Base-by-base conservation (phyloP, 306 rosid species). In the Chamaecrista fasciculata region DNA sequence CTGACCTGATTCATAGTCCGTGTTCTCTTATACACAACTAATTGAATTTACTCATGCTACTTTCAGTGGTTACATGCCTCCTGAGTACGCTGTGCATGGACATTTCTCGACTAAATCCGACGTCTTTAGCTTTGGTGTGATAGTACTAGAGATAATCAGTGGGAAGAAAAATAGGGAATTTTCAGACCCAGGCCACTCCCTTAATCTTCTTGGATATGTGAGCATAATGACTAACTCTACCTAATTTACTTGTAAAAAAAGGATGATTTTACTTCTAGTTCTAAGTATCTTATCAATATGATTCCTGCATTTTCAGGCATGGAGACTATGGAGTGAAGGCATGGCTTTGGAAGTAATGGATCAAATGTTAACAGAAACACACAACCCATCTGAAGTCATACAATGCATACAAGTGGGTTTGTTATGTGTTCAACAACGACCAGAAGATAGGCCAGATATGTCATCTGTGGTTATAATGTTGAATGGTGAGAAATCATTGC, bases 11-110 rank as follows among this genome's bases (percentile, higher is more conserved):
- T 23, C 1, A 20, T 51, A 6, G 19, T 29, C 25, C 50, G 4
- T 33, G n/a, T 29, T 20, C 29, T 6, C 34, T 0, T 57, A n/a
- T 49, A 16, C 18, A 28, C 18, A 39, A 25, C 49, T 15, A 60
- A 23, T 44, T 33, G 11, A 58, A 28, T 60, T 6, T n/a, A 0
- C n/a, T n/a, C 20, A 24, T 15, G 10, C n/a, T 43, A 31, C 11
- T 57, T 33, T 14, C 21, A 70, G 82, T 40, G 78, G 82, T 31
- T 78, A 78, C 53, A 78, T 78, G 77, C 51, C 81, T 37, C 77
- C 81, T 3, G 81, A 78, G 49, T 71, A 78, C 58, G 81, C 42
- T 1, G 53, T 51, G 25, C 64, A 52, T 65, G 77, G 77, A 2
- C 51, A 20, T 36, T 78, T 57, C 39, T 78, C 81, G 0, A 8